Percentiles rank a stretch among this genome's conserved stretches.
Evolutionary conservation across 345 rosid genomes (phyloP).

Genomic region (Eucalyptus caleyi): DNA sequence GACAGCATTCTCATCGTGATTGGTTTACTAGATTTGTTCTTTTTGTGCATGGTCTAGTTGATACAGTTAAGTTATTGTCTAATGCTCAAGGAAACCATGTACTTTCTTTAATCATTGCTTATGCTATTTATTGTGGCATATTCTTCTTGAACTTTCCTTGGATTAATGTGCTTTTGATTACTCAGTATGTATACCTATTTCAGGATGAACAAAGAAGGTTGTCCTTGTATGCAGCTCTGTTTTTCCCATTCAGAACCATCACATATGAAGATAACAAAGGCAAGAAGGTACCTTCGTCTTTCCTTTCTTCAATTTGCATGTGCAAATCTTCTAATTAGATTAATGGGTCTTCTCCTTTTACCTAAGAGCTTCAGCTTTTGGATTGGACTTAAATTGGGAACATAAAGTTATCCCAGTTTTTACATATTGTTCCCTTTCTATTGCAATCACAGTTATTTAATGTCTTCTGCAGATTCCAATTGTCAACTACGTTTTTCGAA

Average conservation of each 20-base stretch:
- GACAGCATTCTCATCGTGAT: neutral
- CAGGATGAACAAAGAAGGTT: slow-evolving; percentile 80
- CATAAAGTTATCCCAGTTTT: neutral
- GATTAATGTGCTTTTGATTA: neutral
- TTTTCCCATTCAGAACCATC: slow-evolving; percentile 54
- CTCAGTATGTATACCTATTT: slow-evolving; percentile 1
- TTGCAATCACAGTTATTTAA: neutral
- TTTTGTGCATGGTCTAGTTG: neutral
- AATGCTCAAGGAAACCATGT: neutral
- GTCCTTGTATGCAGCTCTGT: slow-evolving; percentile 65
- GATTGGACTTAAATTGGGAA: neutral
- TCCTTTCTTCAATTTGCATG: neutral
- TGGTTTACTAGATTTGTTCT: neutral
- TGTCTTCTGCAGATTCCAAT: slow-evolving; percentile 40
- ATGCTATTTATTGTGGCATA: neutral
- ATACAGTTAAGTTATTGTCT: neutral
- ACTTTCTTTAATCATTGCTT: neutral
- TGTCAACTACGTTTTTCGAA: slow-evolving; percentile 59
- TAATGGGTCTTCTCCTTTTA: neutral
- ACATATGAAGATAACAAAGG: slow-evolving; percentile 49
- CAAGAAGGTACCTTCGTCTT: slow-evolving; percentile 34
- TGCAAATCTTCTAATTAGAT: neutral
- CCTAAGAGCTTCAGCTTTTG: no score
- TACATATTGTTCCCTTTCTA: neutral
- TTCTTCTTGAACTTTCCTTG: neutral